Percentiles rank a stretch among this genome's conserved stretches.
phyloP scores from a whole-genome alignment of 2,329 filamentous ascomycete species.

The Ophiobolus disseminans region DNA sequence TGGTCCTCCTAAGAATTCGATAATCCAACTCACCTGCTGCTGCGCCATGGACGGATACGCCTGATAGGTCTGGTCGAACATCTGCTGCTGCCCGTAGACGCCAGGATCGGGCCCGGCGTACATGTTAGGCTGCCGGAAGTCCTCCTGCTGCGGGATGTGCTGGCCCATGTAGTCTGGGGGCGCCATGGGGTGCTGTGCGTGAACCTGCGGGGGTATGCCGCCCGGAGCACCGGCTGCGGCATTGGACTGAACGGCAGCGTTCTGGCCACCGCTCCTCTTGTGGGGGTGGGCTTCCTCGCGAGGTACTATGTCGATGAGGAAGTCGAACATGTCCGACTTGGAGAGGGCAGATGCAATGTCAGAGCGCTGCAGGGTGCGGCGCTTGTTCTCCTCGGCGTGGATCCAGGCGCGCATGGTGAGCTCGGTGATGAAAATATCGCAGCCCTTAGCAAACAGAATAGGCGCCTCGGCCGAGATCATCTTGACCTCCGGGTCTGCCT shows the following conservation, averaged over 20 bases:
- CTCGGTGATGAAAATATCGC: conserved; percentile 99
- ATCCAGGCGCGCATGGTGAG: conserved; percentile 99
- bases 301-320: conserved; percentile 97
- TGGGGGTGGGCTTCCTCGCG: conserved; percentile 89
- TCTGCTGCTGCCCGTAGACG: conserved; percentile 78
- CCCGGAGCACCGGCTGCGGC: conserved; percentile 46
- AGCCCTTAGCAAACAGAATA: conserved; percentile 97
- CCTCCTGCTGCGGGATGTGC: conserved; percentile 66
- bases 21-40: conserved; percentile 71
- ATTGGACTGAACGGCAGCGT: conserved; percentile 51
- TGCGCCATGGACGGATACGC: conserved; percentile 75
- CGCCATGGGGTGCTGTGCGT: conserved; percentile 60
- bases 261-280: conserved; percentile 65
- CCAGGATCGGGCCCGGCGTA: conserved; percentile 78
- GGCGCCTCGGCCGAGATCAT: conserved; percentile 99
- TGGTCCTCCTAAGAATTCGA: neutral
- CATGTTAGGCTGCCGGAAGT: conserved; percentile 83
- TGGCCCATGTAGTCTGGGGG: conserved; percentile 63
- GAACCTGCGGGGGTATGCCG: conserved; percentile 51
- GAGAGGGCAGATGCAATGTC: conserved; percentile 95
- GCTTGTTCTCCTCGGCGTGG: conserved; percentile 98
- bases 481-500: conserved; percentile 98
- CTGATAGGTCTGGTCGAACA: conserved; percentile 85
- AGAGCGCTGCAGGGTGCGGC: conserved; percentile 89
- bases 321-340: conserved; percentile 99